These are phyloP conservation scores for Quercus ilex DNA, from an alignment of 306 rosid species.

Conservation along the genomic window DNA sequence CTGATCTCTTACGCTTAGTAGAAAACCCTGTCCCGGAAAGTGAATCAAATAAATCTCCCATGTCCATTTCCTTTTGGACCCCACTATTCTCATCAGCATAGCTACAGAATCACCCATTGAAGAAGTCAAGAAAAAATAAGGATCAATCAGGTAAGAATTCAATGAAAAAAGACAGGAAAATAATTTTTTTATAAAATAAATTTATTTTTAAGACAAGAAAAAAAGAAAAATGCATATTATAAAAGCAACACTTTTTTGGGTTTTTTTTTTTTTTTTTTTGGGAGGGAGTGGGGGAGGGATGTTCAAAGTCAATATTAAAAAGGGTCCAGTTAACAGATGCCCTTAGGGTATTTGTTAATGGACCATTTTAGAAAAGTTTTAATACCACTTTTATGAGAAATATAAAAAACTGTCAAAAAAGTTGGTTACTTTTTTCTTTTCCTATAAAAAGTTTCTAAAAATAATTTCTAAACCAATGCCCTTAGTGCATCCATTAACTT, in stretches of 20 bases:
- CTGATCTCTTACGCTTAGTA: slow-evolving; percentile 59
- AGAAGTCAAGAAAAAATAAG: background rate
- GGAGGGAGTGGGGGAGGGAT: too few relatives aligned
- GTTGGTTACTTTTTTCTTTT: too few relatives aligned
- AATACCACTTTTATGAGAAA: too few relatives aligned
- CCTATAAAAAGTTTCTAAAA: too few relatives aligned
- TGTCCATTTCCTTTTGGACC: slow-evolving; percentile 54
- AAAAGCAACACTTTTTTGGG: background rate
- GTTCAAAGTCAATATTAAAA: too few relatives aligned
- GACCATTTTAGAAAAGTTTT: too few relatives aligned
- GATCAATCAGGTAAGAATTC: slow-evolving; percentile 11
- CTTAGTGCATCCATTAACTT: too few relatives aligned
- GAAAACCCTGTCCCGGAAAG: slow-evolving; percentile 68
- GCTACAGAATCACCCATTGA: slow-evolving; percentile 41
- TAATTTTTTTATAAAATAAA: too few relatives aligned
- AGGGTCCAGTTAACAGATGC: too few relatives aligned
- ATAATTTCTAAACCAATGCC: too few relatives aligned
- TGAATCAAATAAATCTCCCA: slow-evolving; percentile 72
- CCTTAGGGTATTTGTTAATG: too few relatives aligned
- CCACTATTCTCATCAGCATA: slow-evolving; percentile 41
- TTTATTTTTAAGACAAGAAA: background rate
- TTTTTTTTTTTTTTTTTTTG: background rate
- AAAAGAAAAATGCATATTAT: background rate
- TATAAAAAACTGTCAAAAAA: too few relatives aligned
- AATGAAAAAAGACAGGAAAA: background rate